Evolutionary conservation across 805 yeast species (phyloP), one percentile per base, ranked within the genome.

Genomic region (Cyberlindnera galapagoensis): DNA sequence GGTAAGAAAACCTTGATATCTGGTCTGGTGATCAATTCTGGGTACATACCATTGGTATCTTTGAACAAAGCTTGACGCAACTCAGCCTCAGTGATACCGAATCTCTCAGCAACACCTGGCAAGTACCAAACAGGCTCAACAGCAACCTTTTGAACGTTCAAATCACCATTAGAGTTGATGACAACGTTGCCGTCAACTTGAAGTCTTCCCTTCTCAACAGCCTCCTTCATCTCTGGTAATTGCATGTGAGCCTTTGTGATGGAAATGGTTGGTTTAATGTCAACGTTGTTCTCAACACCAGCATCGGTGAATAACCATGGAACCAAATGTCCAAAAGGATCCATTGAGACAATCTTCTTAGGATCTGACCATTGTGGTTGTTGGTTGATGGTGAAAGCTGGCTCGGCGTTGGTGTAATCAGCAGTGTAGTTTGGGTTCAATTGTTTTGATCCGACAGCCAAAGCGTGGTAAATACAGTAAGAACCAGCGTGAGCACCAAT

Each of bases 121-220:
- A 76, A 60, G 45, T 73, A 68, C 83, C 84, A 76, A 24, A 76
- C 82, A 12, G 83, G 83, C 47, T 76, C 84, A 24, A 74, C 74
- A 4, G 84, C 84, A 37, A 76, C 63, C 49, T 76, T 76, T 21
- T 80, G 69, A 24, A 74, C 77, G 21, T 70, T 71, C 49, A 76
- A 56, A 42, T 76, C 83, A 44, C 84, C 84, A 37, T 67, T 56
- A 21, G 62, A 58, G 55, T 76, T 76, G 39, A 75, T 56, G 19
- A 76, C 82, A 42, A 76, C 54, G 23, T 71, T 60, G 35, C 82
- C 82, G 49, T 76, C 84, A 19, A 78, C 76, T 34, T 54, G 43
- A 29, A 76, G 47, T 33, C 71, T 63, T 12, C 82, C 82, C 15
- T 49, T 52, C 23, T 58, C 58, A 31, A 76, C 78, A 28, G 70